Evolutionary conservation across 108 stramenopile genomes (phyloP).

Genomic region (Pelagomonas calceolata): DNA sequence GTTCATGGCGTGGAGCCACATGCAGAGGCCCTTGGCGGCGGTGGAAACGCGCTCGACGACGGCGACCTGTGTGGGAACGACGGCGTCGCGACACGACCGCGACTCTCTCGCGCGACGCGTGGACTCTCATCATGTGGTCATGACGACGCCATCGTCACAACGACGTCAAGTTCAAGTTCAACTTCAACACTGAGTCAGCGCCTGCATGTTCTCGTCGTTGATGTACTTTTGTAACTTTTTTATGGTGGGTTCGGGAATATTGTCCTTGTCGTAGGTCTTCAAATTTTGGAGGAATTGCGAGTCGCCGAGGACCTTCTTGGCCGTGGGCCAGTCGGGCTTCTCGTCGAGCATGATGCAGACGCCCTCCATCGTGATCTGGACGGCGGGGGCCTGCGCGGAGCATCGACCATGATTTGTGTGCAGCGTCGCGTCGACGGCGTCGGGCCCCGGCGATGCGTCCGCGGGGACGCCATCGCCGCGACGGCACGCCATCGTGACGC

Average conservation of each 20-base stretch:
- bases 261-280: slow-evolving; percentile 53
- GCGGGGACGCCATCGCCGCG: too few species aligned
- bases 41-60: slow-evolving; percentile 32
- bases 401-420: too few species aligned
- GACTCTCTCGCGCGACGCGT: too few species aligned
- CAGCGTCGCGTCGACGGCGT: too few species aligned
- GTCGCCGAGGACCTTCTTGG: slow-evolving; percentile 41
- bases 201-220: slow-evolving; percentile 29
- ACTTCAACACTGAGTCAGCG: too few species aligned
- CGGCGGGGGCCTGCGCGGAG: slow-evolving; percentile 46
- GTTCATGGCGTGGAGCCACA: slow-evolving; percentile 55
- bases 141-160: too few species aligned
- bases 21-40: slow-evolving; percentile 45
- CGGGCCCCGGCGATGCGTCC: too few species aligned
- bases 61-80: too few species aligned
- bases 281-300: slow-evolving; percentile 38
- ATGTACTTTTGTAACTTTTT: slow-evolving; percentile 44
- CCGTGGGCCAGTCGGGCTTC: slow-evolving; percentile 48
- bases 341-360: slow-evolving; percentile 45
- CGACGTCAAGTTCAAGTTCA: too few species aligned
- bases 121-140: too few species aligned
- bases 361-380: slow-evolving; percentile 49
- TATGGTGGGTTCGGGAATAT: slow-evolving; percentile 25
- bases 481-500: too few species aligned
- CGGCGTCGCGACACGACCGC: too few species aligned